phyloP scores from a whole-genome alignment of 495 filamentous ascomycete genomes.

The Lophiotrema nucula region DNA sequence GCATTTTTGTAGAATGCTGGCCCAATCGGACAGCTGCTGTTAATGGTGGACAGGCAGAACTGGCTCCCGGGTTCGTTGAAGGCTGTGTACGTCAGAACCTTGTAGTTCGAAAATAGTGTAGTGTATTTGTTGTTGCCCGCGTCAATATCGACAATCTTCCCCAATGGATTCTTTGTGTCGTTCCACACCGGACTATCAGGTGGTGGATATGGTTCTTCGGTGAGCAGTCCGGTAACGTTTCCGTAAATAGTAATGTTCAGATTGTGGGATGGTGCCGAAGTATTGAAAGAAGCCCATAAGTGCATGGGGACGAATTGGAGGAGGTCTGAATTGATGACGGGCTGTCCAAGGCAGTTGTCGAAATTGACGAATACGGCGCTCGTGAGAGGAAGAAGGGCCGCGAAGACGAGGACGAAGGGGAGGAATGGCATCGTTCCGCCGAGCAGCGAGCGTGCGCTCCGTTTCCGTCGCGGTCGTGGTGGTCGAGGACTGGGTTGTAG shows the following conservation, averaged over 20 bases:
- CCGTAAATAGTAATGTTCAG: constrained; percentile 83
- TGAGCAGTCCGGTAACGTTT: constrained; percentile 71
- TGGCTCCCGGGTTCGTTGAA: constrained; percentile 49
- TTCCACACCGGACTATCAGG: constrained; percentile 51
- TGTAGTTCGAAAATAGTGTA: constrained; percentile 66
- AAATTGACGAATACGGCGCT: constrained; percentile 67
- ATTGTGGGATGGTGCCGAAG: constrained; percentile 57
- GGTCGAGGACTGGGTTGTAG: constrained; percentile 15
- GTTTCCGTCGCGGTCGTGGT: constrained; percentile 28
- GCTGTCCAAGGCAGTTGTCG: constrained; percentile 74
- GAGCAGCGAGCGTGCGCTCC: neutral
- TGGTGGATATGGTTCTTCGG: constrained; percentile 50
- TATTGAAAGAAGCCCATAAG: constrained; percentile 71
- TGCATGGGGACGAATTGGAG: constrained; percentile 81
- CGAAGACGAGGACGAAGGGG: constrained; percentile 20
- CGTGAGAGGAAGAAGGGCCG: constrained; percentile 16
- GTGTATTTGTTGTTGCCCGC: constrained; percentile 57
- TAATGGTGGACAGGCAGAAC: constrained; percentile 64
- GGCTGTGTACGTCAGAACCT: constrained; percentile 72
- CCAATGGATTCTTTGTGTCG: constrained; percentile 59
- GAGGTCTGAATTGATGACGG: constrained; percentile 40
- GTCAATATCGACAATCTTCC: constrained; percentile 71
- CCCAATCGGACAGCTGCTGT: constrained; percentile 69
- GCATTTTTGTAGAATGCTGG: constrained; percentile 64
- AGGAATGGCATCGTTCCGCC: constrained; percentile 1